phyloP scores from a whole-genome alignment of 108 stramenopile species.

The Halocafeteria seosinensis region DNA sequence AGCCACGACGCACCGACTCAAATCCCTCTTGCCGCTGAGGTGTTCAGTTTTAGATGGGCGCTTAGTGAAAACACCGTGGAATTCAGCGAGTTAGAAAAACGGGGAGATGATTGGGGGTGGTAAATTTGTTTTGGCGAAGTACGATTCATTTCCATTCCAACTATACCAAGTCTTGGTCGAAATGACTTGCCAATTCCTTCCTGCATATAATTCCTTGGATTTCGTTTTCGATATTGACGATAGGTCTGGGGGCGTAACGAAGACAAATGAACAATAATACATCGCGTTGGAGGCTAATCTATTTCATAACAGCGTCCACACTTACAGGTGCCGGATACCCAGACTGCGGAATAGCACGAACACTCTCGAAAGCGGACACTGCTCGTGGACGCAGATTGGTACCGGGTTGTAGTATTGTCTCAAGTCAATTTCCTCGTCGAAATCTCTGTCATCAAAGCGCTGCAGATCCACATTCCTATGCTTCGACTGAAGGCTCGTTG shows the following conservation, averaged over 20 bases:
- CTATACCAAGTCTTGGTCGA: neutral
- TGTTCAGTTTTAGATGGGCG: too few relatives aligned
- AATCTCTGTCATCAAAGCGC: neutral
- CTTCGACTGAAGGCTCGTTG: neutral
- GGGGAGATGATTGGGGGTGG: too few relatives aligned
- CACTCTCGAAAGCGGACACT: neutral
- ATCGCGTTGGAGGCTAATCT: too few relatives aligned
- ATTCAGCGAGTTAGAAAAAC: too few relatives aligned
- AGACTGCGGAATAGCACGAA: conserved; percentile 14
- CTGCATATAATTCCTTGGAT: conserved; percentile 10
- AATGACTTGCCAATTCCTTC: neutral
- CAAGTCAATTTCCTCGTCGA: neutral
- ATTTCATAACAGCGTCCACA: too few relatives aligned
- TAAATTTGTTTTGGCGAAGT: too few relatives aligned
- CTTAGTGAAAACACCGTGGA: too few relatives aligned
- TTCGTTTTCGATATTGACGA: neutral
- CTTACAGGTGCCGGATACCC: conserved; percentile 15
- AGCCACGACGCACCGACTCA: too few relatives aligned
- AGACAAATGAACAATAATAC: too few relatives aligned
- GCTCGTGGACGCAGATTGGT: neutral
- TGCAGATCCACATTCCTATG: neutral
- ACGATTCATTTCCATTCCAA: neutral
- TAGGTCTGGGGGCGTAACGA: too few relatives aligned
- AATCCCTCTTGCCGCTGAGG: too few relatives aligned
- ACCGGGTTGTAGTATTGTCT: neutral